These are phyloP conservation scores for Talaromyces adpressus DNA, from an alignment of 495 filamentous ascomycete species.

Conservation along the genomic window DNA sequence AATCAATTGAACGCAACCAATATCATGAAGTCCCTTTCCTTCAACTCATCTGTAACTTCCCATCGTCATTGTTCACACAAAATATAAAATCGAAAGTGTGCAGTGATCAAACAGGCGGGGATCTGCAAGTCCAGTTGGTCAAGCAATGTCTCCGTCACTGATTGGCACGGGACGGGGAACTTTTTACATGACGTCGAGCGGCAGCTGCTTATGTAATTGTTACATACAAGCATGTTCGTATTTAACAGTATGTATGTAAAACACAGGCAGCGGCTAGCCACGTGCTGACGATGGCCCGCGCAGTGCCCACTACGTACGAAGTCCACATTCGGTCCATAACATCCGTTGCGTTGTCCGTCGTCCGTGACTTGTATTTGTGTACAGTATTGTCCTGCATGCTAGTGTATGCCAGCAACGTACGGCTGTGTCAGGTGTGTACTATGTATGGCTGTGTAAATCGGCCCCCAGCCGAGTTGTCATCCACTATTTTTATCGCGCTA, in stretches of 20 bases:
- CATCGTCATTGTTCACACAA: background rate
- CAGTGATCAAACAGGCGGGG: background rate
- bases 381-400: background rate
- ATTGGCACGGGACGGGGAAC: slow-evolving; percentile 1
- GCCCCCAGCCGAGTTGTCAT: background rate
- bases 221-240: too few relatives aligned
- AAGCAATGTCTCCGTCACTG: background rate
- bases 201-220: background rate
- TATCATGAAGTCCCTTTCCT: background rate
- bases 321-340: background rate
- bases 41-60: background rate
- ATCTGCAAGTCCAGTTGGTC: background rate
- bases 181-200: slow-evolving; percentile 8
- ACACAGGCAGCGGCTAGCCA: background rate
- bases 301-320: background rate
- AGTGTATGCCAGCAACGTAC: background rate
- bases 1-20: background rate
- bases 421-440: too few relatives aligned
- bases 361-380: background rate
- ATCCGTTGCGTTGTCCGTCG: background rate
- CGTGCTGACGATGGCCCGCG: background rate
- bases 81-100: background rate
- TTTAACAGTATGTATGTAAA: background rate
- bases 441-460: background rate
- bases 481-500: background rate